These are phyloP conservation scores for Immersiella caudata DNA, from an alignment of 495 filamentous ascomycete species.

Conservation along the genomic window DNA sequence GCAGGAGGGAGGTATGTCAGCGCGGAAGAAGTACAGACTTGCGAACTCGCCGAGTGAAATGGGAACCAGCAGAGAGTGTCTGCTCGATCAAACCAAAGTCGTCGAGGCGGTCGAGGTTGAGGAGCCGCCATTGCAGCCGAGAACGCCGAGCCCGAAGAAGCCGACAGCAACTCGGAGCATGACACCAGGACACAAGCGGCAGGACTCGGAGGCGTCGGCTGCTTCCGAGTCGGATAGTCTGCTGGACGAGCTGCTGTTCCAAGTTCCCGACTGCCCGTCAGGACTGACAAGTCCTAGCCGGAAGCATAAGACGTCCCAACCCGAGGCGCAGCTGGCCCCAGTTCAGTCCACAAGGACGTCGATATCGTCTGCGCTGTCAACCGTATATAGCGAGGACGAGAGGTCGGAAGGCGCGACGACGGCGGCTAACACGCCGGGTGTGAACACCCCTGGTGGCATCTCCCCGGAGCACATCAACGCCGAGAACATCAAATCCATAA, in stretches of 20 bases:
- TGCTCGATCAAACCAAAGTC: slow-evolving; percentile 6
- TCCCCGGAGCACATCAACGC: slow-evolving; percentile 12
- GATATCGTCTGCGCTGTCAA: slow-evolving; percentile 47
- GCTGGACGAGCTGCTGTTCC: slow-evolving; percentile 24
- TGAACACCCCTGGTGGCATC: slow-evolving; percentile 15
- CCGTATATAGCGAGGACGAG: slow-evolving; percentile 50
- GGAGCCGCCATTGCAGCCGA: slow-evolving; percentile 12
- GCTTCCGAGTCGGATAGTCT: slow-evolving; percentile 42
- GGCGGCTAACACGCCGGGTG: slow-evolving; percentile 22
- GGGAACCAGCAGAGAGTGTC: slow-evolving; percentile 9
- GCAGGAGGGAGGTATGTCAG: slow-evolving; percentile 34
- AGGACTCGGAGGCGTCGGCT: slow-evolving; percentile 38
- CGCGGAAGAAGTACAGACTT: not conserved
- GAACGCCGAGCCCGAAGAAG: slow-evolving; percentile 28
- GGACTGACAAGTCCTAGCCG: slow-evolving; percentile 33
- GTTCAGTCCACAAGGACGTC: slow-evolving; percentile 39
- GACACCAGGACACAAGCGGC: slow-evolving; percentile 26
- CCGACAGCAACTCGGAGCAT: not conserved
- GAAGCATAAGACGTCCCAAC: slow-evolving; percentile 25
- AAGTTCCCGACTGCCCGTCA: slow-evolving; percentile 14
- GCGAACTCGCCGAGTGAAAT: slow-evolving; percentile 10
- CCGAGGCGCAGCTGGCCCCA: slow-evolving; percentile 17
- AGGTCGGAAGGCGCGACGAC: slow-evolving; percentile 27
- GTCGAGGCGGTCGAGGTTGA: not conserved
- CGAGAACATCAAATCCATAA: slow-evolving; percentile 17